Evolutionary conservation across 2,329 filamentous ascomycete genomes (phyloP), one percentile per base, ranked within the genome.

Genomic region (Aureobasidium sp.): DNA sequence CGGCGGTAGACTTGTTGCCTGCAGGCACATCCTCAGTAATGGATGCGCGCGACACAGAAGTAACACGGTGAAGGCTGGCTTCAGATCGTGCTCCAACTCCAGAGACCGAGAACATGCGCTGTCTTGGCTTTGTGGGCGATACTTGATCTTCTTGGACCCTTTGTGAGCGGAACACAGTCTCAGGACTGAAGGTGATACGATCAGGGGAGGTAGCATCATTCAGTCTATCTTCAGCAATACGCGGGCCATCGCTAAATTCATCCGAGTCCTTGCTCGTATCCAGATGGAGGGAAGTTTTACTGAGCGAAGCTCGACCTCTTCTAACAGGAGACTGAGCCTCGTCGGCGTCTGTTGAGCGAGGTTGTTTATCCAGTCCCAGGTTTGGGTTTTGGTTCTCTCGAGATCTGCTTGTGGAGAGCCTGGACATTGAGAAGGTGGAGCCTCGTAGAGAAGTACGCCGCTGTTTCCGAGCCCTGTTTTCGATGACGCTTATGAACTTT

Each of bases 401-500:
- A 34, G 57, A 60, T 36, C 20, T 60, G 41, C 39, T 49, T 11
- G 42, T 29, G 1, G 57, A 60, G 11, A 49, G 57, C 9, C 48
- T 48, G 39, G 59, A 53, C 36, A 52, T 53, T 11, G 49, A 53
- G 17, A 52, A 61, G 14, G 22, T 37, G 25, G 58, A 51, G 9
- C 36, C 25, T 22, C 59, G 37, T 14, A 49, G 36, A 22, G 45
- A 52, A 12, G 9, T 17, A 5, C 44, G 44, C 3, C 68, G n/a
- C 62, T 66, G 17, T 56, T 62, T 58, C 8, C 61, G 61, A 27
- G 56, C 51, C 27, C 59, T 62, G 31, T 7, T 70, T 66, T 77
- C 71, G 2, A 81, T 79, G 62, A 87, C 78, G 47, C 78, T 74
- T 61, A 81, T 74, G 64, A 89, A 85, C 22, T 83, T 81, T 62